phyloP scores from a whole-genome alignment of 441 rosid genomes.

The Brassica balearica region DNA sequence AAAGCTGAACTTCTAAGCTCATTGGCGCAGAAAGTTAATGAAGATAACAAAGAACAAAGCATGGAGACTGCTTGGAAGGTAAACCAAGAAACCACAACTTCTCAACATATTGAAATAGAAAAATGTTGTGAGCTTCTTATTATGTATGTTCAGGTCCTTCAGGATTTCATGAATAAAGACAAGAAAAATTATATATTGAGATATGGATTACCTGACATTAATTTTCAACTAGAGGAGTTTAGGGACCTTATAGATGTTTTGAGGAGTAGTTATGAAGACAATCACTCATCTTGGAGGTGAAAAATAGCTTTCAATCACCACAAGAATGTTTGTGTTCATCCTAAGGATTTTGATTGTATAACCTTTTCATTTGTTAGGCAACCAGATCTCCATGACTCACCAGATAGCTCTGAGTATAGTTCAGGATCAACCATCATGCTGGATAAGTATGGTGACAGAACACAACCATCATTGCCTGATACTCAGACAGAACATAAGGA shows the following conservation, averaged over 20 bases:
- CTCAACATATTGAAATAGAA: too few species aligned
- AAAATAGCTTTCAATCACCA: not conserved
- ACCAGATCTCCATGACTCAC: constrained; percentile 74
- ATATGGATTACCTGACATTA: constrained; percentile 56
- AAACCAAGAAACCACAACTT: constrained; percentile 20
- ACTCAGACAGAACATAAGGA: too few species aligned
- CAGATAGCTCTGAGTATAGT: constrained; percentile 82
- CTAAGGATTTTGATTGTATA: constrained; percentile 4
- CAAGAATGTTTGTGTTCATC: not conserved
- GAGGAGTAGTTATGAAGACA: constrained; percentile 65
- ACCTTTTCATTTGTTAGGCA: constrained; percentile 54
- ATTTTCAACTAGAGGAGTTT: constrained; percentile 75
- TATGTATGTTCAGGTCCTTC: constrained; percentile 66
- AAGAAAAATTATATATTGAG: constrained; percentile 52
- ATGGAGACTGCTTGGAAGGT: constrained; percentile 98
- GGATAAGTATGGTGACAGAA: constrained; percentile 50
- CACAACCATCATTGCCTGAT: constrained; percentile 50
- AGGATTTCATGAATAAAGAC: constrained; percentile 60
- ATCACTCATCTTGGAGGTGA: constrained; percentile 75
- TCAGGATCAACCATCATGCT: constrained; percentile 72
- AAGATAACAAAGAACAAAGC: constrained; percentile 83
- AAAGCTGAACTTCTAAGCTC: constrained; percentile 91
- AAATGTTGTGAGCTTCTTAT: not conserved
- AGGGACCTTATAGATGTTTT: constrained; percentile 75
- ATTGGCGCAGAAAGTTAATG: constrained; percentile 66